Base-by-base conservation (phyloP, 2,329 filamentous ascomycete genomes). In the Fusarium scirpi region DNA sequence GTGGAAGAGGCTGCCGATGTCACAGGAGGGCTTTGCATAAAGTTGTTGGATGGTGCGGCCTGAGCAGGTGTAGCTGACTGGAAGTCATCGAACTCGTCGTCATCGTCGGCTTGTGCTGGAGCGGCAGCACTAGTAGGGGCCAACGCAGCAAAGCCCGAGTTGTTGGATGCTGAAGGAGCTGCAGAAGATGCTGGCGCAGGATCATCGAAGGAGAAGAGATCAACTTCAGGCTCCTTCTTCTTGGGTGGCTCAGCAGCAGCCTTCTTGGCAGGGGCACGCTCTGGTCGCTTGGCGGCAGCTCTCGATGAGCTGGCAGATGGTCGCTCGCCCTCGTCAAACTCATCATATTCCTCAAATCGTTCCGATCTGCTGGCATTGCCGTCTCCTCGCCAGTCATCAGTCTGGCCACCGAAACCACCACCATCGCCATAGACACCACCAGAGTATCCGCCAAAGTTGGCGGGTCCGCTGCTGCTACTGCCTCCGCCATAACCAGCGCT, bases 41-140 rank as follows among this genome's bases (percentile, higher is more conserved):
- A 73, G 12, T 66, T 75, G 52, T 64, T 72, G 22, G 81, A 75
- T 76, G 83, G 72, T 70, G 85, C 79, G 13, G 85, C 78, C n/a
- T 80, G 80, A 27, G 89, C 83, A 6, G 91, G 88, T 5, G 92
- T 84, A 16, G 95, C 95, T 22, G 94, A 97, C 80, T 97, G 94
- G 85, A 98, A 98, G 78, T 99, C 96, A 78, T 98, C 96, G 77
- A 98, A 98, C 69, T 98, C 96, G 70, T 98, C 95, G 67, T 93
- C 91, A 54, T 89, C 90, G 44, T 84, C 84, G 30, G 81, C 80
- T 18, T 81, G 76, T 45, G 82, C 78, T 18, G 73, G 49, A 20
- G 69, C 69, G 3, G 67, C 69, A 3, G 67, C 65, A 56, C 68
- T 73, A 54, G 71, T 65, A 41, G 74, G 73, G 29, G 76, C 63